Percentiles rank a stretch among this genome's conserved stretches.
These are phyloP conservation scores for Otatea glauca DNA, from an alignment of 176 grass and related monocot species.

Conservation along the genomic window DNA sequence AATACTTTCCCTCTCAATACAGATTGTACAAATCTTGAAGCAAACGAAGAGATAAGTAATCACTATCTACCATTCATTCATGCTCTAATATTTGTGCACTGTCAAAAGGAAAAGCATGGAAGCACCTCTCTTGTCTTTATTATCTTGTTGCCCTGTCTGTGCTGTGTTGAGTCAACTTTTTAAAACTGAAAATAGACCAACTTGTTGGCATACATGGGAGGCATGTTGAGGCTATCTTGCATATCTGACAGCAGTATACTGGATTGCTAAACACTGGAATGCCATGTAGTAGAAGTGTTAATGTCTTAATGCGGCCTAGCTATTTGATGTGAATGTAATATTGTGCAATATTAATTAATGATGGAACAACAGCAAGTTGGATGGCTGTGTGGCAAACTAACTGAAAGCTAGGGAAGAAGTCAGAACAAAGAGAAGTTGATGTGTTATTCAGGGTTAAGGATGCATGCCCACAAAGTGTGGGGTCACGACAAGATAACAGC, in stretches of 20 bases:
- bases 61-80: no score
- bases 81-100: no score
- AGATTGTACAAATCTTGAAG: no score
- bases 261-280: neutral
- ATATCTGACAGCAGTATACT: neutral
- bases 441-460: neutral
- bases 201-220: neutral
- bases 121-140: neutral
- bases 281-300: conserved; percentile 6
- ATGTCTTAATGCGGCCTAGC: conserved; percentile 24
- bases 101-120: no score
- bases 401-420: neutral
- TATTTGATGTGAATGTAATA: neutral
- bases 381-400: neutral
- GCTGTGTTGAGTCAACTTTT: neutral
- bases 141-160: neutral
- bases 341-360: neutral
- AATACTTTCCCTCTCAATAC: no score
- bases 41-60: no score
- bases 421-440: conserved; percentile 15
- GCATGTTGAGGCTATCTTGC: neutral
- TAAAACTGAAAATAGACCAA: conserved; percentile 8
- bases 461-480: neutral
- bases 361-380: conserved; percentile 21
- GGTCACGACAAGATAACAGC: conserved; percentile 14